Percentiles rank a stretch among this genome's conserved stretches.
These are phyloP conservation scores for Escovopsis sp. DNA, from an alignment of 2,329 filamentous ascomycete genomes.

Conservation along the genomic window DNA sequence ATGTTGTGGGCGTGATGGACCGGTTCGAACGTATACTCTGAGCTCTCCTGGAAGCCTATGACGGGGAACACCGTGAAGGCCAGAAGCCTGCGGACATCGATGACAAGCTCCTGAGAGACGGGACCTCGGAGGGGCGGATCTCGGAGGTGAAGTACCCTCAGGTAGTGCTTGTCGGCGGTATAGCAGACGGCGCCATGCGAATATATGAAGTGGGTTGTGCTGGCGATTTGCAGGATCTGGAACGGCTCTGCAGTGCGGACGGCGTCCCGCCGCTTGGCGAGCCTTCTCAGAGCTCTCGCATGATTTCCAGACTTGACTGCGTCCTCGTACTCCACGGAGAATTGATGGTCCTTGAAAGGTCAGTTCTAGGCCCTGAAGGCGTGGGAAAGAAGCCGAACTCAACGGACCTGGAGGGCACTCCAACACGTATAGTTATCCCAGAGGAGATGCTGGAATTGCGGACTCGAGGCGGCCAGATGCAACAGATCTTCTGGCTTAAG, in stretches of 20 bases:
- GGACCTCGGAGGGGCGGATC: constrained; percentile 24
- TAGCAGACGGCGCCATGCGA: constrained; percentile 52
- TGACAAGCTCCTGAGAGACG: constrained; percentile 34
- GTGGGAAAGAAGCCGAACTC: not conserved
- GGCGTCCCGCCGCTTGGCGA: constrained; percentile 46
- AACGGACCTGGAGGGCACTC: constrained; percentile 40
- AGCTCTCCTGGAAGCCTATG: constrained; percentile 18
- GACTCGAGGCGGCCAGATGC: constrained; percentile 38
- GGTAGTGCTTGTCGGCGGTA: constrained; percentile 26
- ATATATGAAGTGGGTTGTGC: constrained; percentile 48
- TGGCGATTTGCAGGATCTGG: constrained; percentile 39
- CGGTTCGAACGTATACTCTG: constrained; percentile 34
- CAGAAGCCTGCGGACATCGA: constrained; percentile 35
- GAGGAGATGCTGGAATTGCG: constrained; percentile 34
- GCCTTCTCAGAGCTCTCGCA: constrained; percentile 30
- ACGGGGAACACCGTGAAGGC: constrained; percentile 13
- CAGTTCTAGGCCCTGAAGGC: not conserved
- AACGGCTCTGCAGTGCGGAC: constrained; percentile 48
- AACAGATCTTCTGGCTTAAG: constrained; percentile 45
- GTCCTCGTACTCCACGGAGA: constrained; percentile 11
- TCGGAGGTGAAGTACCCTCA: constrained; percentile 47
- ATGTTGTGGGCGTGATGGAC: constrained; percentile 43
- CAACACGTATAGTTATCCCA: constrained; percentile 42
- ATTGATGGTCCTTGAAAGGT: constrained; percentile 7
- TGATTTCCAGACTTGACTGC: constrained; percentile 9